Conservation (phyloP, 345 rosid genomes). For the Durio zibethinus region DNA sequence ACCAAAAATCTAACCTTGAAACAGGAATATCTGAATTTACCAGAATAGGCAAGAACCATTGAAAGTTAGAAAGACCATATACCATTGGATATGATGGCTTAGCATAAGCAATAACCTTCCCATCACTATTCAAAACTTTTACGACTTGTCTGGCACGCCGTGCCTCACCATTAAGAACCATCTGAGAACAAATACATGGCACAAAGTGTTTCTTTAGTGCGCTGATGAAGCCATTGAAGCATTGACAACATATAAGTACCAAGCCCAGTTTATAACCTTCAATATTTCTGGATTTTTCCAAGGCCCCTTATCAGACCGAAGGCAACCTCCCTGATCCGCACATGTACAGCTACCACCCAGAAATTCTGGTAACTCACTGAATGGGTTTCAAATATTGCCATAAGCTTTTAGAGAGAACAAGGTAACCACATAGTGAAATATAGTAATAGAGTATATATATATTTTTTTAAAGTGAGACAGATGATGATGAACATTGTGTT, state of each 20-base stretch:
- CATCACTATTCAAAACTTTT: conserved; percentile 82
- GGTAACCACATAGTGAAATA: not conserved
- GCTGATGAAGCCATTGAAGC: not conserved
- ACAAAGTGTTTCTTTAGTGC: not conserved
- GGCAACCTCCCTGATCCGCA: conserved; percentile 88
- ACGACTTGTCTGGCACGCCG: conserved; percentile 82
- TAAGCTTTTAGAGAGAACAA: not conserved
- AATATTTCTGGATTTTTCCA: conserved; percentile 87
- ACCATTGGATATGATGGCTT: conserved; percentile 85
- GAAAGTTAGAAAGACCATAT: conserved; percentile 23
- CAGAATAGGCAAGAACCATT: not conserved
- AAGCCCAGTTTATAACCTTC: conserved; percentile 45
- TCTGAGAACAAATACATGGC: conserved; percentile 41
- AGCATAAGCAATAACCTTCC: conserved; percentile 89
- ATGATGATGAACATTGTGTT: not conserved
- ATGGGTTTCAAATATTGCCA: not conserved
- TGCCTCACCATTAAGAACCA: conserved; percentile 79
- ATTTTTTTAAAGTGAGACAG: not conserved
- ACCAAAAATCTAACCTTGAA: not conserved
- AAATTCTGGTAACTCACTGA: conserved; percentile 91
- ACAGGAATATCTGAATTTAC: not conserved
- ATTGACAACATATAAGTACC: conserved; percentile 1
- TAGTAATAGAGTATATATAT: not conserved
- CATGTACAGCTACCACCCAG: conserved; percentile 90
- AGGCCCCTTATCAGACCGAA: conserved; percentile 95